Percentiles rank a stretch among this genome's conserved stretches.
phyloP scores from a whole-genome alignment of 305 asterid genomes.

The Fraxinus platypoda region DNA sequence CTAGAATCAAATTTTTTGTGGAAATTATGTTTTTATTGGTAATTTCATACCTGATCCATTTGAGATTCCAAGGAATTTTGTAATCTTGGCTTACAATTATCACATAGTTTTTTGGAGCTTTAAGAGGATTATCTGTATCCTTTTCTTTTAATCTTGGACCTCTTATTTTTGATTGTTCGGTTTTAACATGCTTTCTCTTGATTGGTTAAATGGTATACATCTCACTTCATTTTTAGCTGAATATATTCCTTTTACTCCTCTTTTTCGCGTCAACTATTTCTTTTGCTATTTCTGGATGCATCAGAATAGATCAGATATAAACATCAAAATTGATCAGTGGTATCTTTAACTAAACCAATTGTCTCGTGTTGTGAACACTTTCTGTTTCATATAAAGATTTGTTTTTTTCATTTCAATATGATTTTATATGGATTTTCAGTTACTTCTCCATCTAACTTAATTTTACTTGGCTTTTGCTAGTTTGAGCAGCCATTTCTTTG shows the following conservation, averaged over 20 bases:
- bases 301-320: not conserved
- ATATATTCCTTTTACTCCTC: conserved; percentile 4
- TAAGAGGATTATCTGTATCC: not conserved
- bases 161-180: not conserved
- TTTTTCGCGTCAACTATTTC: not conserved
- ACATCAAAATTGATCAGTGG: not conserved
- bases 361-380: not conserved
- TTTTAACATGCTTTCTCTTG: not conserved
- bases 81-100: not conserved
- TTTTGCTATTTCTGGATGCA: not conserved
- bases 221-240: not conserved
- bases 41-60: not conserved
- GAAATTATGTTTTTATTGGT: not conserved
- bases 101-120: not conserved
- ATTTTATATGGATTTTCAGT: not conserved
- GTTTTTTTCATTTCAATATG: not conserved
- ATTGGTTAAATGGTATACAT: not conserved
- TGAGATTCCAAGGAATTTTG: not conserved
- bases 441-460: not conserved
- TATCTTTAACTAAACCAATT: not conserved
- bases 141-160: not conserved
- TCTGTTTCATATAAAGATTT: not conserved
- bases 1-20: not conserved
- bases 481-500: not conserved
- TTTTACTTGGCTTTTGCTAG: not conserved